Conservation (phyloP, 129 eudicot species). For the Pittosporum tobira region DNA sequence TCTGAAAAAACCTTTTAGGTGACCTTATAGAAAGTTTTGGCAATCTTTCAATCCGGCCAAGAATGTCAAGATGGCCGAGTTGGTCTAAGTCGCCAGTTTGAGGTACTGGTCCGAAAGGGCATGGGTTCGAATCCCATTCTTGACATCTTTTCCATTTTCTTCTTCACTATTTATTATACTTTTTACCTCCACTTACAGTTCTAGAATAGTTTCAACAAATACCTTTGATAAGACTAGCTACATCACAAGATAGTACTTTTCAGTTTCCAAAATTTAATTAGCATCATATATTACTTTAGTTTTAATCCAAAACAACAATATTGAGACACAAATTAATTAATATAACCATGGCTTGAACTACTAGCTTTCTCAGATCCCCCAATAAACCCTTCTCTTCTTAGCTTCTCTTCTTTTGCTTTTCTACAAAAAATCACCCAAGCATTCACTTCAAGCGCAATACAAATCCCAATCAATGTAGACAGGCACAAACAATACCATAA, state of each 20-base stretch:
- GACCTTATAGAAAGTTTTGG: too few species aligned
- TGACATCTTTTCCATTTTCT: conserved; percentile 17
- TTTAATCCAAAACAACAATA: background rate
- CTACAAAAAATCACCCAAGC: conserved; percentile 91
- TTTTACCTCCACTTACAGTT: too few species aligned
- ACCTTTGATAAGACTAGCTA: too few species aligned
- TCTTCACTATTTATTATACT: background rate
- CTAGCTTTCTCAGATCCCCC: conserved; percentile 40
- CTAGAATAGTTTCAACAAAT: too few species aligned
- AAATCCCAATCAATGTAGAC: conserved; percentile 61
- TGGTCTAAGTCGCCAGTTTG: conserved; percentile 89
- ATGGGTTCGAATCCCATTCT: conserved; percentile 79
- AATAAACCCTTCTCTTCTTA: conserved; percentile 62
- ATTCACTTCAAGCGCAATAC: conserved; percentile 83
- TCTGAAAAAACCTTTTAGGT: too few species aligned
- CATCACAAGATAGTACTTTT: too few species aligned
- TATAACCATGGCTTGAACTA: conserved; percentile 24
- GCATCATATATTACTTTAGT: too few species aligned
- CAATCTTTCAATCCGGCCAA: too few species aligned
- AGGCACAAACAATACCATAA: conserved; percentile 63
- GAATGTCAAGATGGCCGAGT: conserved; percentile 71
- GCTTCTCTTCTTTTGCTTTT: conserved; percentile 70
- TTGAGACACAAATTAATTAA: background rate
- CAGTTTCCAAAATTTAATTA: too few species aligned
- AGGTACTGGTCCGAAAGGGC: conserved; percentile 88